Percentiles rank a stretch among this genome's conserved stretches.
Conservation (phyloP, 345 rosid species). For the Microthlaspi erraticum region DNA sequence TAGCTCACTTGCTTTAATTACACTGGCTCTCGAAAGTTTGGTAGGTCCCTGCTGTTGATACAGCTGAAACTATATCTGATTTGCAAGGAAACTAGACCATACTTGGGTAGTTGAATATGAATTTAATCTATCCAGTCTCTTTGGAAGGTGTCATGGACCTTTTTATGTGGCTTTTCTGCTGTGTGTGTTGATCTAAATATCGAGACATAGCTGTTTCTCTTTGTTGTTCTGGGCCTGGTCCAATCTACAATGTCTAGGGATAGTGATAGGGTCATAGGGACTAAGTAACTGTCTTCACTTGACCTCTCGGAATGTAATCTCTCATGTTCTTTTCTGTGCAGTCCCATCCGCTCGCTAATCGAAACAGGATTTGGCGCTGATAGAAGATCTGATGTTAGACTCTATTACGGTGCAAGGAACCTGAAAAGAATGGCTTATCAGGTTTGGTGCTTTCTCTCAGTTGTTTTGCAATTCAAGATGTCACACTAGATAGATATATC, state of each 20-base stretch:
- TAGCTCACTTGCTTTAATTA: neutral
- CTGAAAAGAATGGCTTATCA: constrained; percentile 95
- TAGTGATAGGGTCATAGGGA: neutral
- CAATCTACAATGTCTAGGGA: constrained; percentile 12
- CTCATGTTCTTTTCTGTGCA: constrained; percentile 48
- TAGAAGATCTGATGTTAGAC: constrained; percentile 80
- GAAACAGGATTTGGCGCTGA: constrained; percentile 83
- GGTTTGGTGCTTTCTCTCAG: constrained; percentile 54
- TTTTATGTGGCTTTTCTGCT: constrained; percentile 4
- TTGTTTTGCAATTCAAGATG: neutral
- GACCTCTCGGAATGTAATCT: constrained; percentile 15
- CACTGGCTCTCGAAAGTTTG: constrained; percentile 10
- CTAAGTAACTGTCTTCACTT: neutral
- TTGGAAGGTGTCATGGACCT: neutral
- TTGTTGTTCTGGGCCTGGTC: neutral
- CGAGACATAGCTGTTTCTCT: neutral
- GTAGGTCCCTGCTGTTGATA: constrained; percentile 5
- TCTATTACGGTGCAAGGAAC: constrained; percentile 94
- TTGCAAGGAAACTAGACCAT: neutral
- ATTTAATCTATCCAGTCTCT: neutral
- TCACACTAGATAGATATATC: neutral
- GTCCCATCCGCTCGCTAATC: constrained; percentile 87
- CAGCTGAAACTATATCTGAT: neutral
- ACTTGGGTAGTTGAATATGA: neutral
- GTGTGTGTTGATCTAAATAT: constrained; percentile 11